A percentile compares a stretch with the other conserved stretches of the same genome.
phyloP scores from a whole-genome alignment of 176 grass and related monocot genomes.

The Carex cristatella region DNA sequence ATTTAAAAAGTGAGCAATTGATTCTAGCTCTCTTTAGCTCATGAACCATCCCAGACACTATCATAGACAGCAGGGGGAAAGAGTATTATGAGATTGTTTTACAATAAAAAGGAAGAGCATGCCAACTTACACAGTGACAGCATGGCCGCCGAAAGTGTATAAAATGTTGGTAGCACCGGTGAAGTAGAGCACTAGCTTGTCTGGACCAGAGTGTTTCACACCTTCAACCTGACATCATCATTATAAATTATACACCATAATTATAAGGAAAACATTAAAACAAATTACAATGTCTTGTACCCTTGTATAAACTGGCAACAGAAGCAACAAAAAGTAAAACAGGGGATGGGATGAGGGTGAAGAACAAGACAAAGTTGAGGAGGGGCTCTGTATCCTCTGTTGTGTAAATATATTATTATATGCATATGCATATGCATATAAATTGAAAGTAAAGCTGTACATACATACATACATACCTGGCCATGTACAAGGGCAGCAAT shows the following conservation, averaged over 20 bases:
- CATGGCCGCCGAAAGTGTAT: slow-evolving; percentile 47
- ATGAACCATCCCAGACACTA: slow-evolving; percentile 11
- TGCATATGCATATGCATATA: background rate
- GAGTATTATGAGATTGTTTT: slow-evolving; percentile 7
- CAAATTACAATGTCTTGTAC: background rate
- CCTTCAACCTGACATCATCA: slow-evolving; percentile 31
- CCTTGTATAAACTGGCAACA: background rate
- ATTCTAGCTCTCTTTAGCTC: background rate
- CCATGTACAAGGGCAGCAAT: slow-evolving; percentile 36
- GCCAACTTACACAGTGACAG: slow-evolving; percentile 47
- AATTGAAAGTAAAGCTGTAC: background rate
- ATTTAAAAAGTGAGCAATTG: background rate
- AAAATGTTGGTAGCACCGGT: slow-evolving; percentile 46
- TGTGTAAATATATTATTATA: slow-evolving; percentile 4
- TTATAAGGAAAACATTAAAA: background rate
- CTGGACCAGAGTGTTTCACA: slow-evolving; percentile 34
- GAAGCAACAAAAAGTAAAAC: slow-evolving; percentile 8
- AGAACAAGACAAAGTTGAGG: slow-evolving; percentile 7
- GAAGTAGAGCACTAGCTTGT: slow-evolving; percentile 41
- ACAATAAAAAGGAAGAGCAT: background rate
- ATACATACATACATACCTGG: slow-evolving; percentile 13
- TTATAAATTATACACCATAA: background rate
- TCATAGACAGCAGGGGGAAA: background rate
- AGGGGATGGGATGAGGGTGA: background rate
- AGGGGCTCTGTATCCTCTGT: background rate